phyloP scores from a whole-genome alignment of 2,329 filamentous ascomycete species.

The Amylocarpus encephaloides region DNA sequence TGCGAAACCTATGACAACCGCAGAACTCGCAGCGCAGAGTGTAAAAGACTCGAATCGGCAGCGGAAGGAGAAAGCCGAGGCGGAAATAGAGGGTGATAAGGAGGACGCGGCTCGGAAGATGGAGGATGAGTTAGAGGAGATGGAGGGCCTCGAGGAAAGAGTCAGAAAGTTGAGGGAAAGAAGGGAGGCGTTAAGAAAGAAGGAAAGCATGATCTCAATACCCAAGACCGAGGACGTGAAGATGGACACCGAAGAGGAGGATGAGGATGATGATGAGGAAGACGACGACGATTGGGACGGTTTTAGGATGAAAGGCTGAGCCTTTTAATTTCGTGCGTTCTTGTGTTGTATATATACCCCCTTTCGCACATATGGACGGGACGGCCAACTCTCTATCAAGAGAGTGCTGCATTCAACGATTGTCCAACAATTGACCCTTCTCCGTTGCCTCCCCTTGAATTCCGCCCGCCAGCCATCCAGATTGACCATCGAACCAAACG shows the following conservation, averaged over 20 bases:
- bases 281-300: constrained; percentile 54
- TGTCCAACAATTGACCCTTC: no score
- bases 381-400: no score
- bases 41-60: constrained; percentile 43
- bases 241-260: constrained; percentile 36
- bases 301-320: constrained; percentile 36
- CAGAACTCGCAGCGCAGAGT: constrained; percentile 52
- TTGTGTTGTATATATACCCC: not conserved
- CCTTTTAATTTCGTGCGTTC: not conserved
- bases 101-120: constrained; percentile 70
- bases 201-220: constrained; percentile 26
- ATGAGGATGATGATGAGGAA: constrained; percentile 38
- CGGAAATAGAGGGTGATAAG: constrained; percentile 57
- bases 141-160: constrained; percentile 70
- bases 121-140: constrained; percentile 75
- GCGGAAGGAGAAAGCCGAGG: constrained; percentile 44
- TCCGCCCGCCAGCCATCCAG: no score
- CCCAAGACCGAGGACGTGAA: not conserved
- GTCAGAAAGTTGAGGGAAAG: constrained; percentile 63
- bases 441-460: no score
- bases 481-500: no score
- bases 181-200: constrained; percentile 56
- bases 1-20: constrained; percentile 60
- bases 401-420: no score
- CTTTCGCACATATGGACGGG: no score